phyloP scores from a whole-genome alignment of 2,329 filamentous ascomycete species.

The Phyllosticta citribraziliensis region DNA sequence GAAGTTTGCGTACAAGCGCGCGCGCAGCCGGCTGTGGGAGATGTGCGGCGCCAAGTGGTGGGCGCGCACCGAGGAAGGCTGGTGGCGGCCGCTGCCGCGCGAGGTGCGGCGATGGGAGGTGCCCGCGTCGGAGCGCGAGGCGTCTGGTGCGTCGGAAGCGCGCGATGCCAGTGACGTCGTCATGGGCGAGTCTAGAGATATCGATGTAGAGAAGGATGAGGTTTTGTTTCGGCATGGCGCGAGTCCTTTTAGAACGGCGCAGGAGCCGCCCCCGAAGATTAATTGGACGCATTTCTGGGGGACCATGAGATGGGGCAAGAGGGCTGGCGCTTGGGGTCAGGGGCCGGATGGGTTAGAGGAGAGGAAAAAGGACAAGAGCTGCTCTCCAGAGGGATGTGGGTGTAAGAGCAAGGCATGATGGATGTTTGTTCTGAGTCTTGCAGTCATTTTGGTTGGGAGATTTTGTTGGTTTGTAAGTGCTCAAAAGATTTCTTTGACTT shows the following conservation, averaged over 20 bases:
- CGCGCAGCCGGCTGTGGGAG: constrained; percentile 70
- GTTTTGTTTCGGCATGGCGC: constrained; percentile 33
- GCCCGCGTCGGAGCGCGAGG: background rate
- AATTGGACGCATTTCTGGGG: constrained; percentile 46
- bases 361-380: constrained; percentile 25
- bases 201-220: constrained; percentile 21
- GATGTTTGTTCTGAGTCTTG: background rate
- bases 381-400: background rate
- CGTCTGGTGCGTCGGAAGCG: background rate
- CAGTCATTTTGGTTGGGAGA: too few relatives aligned
- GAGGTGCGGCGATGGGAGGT: constrained; percentile 60
- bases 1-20: constrained; percentile 70
- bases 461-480: too few relatives aligned
- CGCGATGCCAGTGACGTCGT: constrained; percentile 8
- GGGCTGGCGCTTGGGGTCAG: constrained; percentile 43
- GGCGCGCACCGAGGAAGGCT: constrained; percentile 47
- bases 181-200: constrained; percentile 14
- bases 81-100: constrained; percentile 58
- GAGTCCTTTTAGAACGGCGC: constrained; percentile 36
- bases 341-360: constrained; percentile 38
- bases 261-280: constrained; percentile 41
- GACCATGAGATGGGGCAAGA: constrained; percentile 43
- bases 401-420: background rate
- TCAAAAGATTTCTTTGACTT: too few relatives aligned
- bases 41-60: constrained; percentile 69